These are phyloP conservation scores for Thraustochytrium sp. DNA, from an alignment of 352 stramenopile genomes.

Conservation along the genomic window DNA sequence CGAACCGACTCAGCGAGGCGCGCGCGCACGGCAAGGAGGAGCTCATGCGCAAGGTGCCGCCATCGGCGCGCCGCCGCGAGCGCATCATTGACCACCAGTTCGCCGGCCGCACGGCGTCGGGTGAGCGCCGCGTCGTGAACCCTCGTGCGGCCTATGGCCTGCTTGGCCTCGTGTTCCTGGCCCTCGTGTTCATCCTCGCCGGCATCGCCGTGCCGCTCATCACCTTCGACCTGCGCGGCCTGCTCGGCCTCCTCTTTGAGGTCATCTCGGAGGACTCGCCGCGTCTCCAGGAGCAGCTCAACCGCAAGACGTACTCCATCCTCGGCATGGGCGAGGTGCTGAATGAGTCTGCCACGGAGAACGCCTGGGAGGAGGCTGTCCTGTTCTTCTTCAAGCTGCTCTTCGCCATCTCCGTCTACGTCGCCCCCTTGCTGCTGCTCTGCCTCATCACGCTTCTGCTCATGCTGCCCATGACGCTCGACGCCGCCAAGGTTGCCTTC, in stretches of 20 bases:
- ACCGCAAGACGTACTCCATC: neutral
- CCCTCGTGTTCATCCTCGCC: neutral
- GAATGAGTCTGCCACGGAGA: neutral
- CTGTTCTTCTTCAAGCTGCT: constrained; percentile 28
- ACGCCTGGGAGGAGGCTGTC: neutral
- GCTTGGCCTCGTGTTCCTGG: neutral
- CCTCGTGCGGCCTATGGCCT: neutral
- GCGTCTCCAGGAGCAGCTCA: neutral
- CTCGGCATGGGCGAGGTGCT: neutral
- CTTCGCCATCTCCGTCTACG: neutral
- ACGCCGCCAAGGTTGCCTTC: neutral
- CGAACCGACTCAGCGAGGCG: constrained; percentile 19
- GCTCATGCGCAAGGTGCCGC: neutral
- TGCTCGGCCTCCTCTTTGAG: neutral
- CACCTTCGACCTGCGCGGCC: constrained; percentile 4
- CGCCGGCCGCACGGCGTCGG: neutral
- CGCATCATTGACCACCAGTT: neutral
- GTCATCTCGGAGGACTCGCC: neutral
- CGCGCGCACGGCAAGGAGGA: neutral
- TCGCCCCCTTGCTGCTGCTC: neutral
- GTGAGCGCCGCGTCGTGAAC: neutral
- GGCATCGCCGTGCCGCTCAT: neutral
- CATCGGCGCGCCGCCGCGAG: neutral
- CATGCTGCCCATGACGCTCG: neutral
- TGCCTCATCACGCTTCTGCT: neutral